Conservation (phyloP, 176 grass and related monocot species). For the Cocos nucifera region DNA sequence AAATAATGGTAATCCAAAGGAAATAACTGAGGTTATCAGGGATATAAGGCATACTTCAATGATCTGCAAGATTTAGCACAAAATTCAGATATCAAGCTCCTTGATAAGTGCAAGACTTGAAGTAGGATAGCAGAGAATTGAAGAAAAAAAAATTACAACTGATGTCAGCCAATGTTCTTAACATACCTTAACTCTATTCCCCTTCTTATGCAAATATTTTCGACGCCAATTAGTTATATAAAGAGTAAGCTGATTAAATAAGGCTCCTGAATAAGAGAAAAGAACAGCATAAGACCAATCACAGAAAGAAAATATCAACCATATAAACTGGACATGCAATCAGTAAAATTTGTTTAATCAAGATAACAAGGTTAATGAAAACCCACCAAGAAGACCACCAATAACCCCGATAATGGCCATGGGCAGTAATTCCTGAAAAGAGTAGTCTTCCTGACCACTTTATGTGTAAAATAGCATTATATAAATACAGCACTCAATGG, state of each 20-base stretch:
- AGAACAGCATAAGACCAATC: constrained; percentile 3
- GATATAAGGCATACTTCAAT: constrained; percentile 96
- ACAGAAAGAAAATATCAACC: not conserved
- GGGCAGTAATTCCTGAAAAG: constrained; percentile 89
- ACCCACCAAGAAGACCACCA: constrained; percentile 88
- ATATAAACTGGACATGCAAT: no score
- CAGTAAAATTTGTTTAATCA: no score
- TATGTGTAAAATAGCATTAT: constrained; percentile 26
- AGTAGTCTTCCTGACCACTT: constrained; percentile 99
- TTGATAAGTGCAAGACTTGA: not conserved
- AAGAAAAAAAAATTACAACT: not conserved
- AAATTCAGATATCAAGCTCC: constrained; percentile 3
- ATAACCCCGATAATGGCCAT: constrained; percentile 97
- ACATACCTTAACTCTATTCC: constrained; percentile 75
- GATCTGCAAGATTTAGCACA: constrained; percentile 42
- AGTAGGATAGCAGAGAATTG: not conserved
- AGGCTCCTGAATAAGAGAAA: constrained; percentile 53
- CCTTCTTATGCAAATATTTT: constrained; percentile 83
- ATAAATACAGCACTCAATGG: constrained; percentile 21
- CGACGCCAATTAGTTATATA: constrained; percentile 93
- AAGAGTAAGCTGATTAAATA: constrained; percentile 97
- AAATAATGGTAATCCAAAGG: constrained; percentile 81
- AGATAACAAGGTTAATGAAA: not conserved
- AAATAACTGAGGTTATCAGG: constrained; percentile 71
- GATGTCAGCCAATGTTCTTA: constrained; percentile 1